Evolutionary conservation across 78 protist species (phyloP), one percentile per base, ranked within the genome.

Genomic region (Anaeramoeba flamelloides): DNA sequence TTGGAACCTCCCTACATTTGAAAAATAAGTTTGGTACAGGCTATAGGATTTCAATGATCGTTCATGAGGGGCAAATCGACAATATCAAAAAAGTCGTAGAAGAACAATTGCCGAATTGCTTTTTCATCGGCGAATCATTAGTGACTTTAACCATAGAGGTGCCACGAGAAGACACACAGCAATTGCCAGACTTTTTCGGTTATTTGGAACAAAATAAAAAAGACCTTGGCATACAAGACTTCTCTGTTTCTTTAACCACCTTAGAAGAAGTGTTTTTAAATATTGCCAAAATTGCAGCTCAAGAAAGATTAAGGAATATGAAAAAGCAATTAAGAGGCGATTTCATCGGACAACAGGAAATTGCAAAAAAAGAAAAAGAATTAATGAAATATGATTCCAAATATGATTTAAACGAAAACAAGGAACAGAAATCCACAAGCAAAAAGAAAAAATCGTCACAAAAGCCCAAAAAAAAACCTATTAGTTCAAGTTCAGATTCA

Each of bases 11-110:
- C 34, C 76, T 36, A 74, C 89, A 87, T 38, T 81, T 93, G 40
- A 90, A 91, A 31, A 26, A 84, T 41, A 86, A 77, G 65, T 90
- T 76, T 65, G 91, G 91, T 31, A 78, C 74, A 1, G 93, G 93
- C 4, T 91, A 92, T 77, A 22, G 8, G 17, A 76, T 76, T 17
- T 22, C 8, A 22, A 33, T 76, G 8, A 76, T 76, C 38, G 17
- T 17, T 26, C 38, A 76, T 22, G 69, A 53, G 17, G 17, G 17
- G 8, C 69, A 53, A 53, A 53, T 17, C 17, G 69, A 17, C 17
- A 8, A 8, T 53, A 26, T 53, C 8, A 53, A 17, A 53, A 53
- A 8, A 53, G 69, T 26, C 8, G 17, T 53, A 8, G 8, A 26
- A 17, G 17, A 53, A 26, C 8, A 17, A 53, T 53, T 53, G 8